A percentile compares a stretch with the other conserved stretches of the same genome.
Conservation (phyloP, 176 grass and related monocot genomes). For the Paspalum notatum region DNA sequence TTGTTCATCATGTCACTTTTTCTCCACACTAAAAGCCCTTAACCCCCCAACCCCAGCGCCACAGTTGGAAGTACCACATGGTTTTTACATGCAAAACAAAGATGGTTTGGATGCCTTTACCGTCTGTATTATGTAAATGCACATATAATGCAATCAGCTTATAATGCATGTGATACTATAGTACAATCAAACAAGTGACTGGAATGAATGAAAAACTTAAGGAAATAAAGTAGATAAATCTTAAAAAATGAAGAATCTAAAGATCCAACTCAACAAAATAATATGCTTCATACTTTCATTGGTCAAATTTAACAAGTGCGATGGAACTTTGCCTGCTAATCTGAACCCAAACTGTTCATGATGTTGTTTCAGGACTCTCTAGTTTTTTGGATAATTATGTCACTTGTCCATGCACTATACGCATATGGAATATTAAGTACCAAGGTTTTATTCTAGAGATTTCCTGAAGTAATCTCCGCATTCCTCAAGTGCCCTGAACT, state of each 20-base stretch:
- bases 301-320: slow-evolving; percentile 11
- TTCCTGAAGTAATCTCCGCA: slow-evolving; percentile 23
- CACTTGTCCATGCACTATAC: not conserved
- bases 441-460: slow-evolving; percentile 22
- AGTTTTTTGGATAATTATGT: slow-evolving; percentile 6
- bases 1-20: not conserved
- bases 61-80: not conserved
- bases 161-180: slow-evolving; percentile 23
- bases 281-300: not conserved
- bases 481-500: slow-evolving; percentile 15
- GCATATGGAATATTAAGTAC: slow-evolving; percentile 24
- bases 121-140: not conserved
- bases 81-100: slow-evolving; percentile 26
- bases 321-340: slow-evolving; percentile 7
- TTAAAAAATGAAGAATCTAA: slow-evolving; percentile 3
- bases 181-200: slow-evolving; percentile 28
- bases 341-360: not conserved
- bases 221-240: not conserved
- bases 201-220: slow-evolving; percentile 12
- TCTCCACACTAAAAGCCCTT: not conserved
- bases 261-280: slow-evolving; percentile 19
- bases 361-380: not conserved
- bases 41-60: not conserved
- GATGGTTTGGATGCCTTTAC: not conserved
- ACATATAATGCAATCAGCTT: slow-evolving; percentile 9